Evolutionary conservation across 108 stramenopile genomes (phyloP).

Genomic region (Mediolabrus comicus): DNA sequence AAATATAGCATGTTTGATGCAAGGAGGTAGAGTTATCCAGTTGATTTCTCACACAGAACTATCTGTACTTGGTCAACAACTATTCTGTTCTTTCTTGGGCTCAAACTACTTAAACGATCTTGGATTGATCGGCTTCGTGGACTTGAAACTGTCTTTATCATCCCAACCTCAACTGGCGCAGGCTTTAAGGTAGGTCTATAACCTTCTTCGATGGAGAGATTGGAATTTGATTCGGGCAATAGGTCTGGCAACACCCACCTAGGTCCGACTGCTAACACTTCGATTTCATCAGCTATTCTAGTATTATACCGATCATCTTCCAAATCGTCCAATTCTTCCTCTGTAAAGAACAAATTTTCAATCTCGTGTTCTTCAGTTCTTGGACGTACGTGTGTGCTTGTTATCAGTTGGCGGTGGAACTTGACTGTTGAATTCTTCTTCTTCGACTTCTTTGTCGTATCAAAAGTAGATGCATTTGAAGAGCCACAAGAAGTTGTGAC

Average conservation of each 20-base stretch:
- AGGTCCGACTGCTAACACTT: slow-evolving; percentile 65
- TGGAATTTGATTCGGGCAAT: slow-evolving; percentile 1
- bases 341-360: slow-evolving; percentile 68
- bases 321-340: slow-evolving; percentile 76
- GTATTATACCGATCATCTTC: slow-evolving; percentile 77
- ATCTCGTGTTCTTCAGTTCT: slow-evolving; percentile 61
- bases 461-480: too few relatives aligned
- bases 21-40: too few relatives aligned
- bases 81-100: not conserved
- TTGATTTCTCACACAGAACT: too few relatives aligned
- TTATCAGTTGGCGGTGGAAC: slow-evolving; percentile 81
- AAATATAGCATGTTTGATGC: too few relatives aligned
- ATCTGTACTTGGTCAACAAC: too few relatives aligned
- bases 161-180: not conserved
- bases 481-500: too few relatives aligned
- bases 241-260: slow-evolving; percentile 7
- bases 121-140: not conserved
- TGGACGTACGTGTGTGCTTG: slow-evolving; percentile 66
- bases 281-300: slow-evolving; percentile 71
- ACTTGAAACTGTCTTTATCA: not conserved
- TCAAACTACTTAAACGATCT: not conserved
- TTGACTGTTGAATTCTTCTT: slow-evolving; percentile 31
- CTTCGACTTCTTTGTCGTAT: not conserved
- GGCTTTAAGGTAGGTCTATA: not conserved
- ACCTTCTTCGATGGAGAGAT: not conserved